These are phyloP conservation scores for Vanrija sp. DNA, from an alignment of 1,284 basidiomycete species.

Conservation along the genomic window DNA sequence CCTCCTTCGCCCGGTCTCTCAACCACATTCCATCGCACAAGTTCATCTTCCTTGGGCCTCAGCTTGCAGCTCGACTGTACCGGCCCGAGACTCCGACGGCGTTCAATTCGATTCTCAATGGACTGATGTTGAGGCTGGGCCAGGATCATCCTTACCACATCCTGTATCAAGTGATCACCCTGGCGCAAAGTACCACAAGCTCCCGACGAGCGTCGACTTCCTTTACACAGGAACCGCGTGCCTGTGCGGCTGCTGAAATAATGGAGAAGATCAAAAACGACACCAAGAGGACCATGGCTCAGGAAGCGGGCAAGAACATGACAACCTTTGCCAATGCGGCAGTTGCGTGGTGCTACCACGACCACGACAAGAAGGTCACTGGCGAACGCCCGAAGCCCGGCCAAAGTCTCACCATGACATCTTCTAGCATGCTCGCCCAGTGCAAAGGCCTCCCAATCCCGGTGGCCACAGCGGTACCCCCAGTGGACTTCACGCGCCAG, in stretches of 20 bases:
- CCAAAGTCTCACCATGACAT: not conserved
- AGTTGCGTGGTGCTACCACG: slow-evolving; percentile 60
- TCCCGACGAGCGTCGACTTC: not conserved
- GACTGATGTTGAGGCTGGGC: slow-evolving; percentile 70
- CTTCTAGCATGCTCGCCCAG: slow-evolving; percentile 5
- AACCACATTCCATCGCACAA: slow-evolving; percentile 75
- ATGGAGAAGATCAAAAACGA: slow-evolving; percentile 64
- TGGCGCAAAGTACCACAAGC: slow-evolving; percentile 29
- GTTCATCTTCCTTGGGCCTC: slow-evolving; percentile 84
- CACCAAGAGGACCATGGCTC: slow-evolving; percentile 62
- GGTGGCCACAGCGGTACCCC: slow-evolving; percentile 68
- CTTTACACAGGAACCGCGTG: slow-evolving; percentile 53
- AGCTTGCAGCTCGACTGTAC: slow-evolving; percentile 81
- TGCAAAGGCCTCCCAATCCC: slow-evolving; percentile 61
- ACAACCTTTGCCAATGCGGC: slow-evolving; percentile 68
- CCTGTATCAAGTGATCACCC: slow-evolving; percentile 81
- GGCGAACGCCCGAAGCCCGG: not conserved
- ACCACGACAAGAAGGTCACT: slow-evolving; percentile 15
- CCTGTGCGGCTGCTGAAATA: slow-evolving; percentile 65
- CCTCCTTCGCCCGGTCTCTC: slow-evolving; percentile 50
- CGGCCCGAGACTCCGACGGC: slow-evolving; percentile 45
- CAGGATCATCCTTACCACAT: slow-evolving; percentile 91
- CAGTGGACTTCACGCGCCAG: slow-evolving; percentile 65
- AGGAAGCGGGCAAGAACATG: slow-evolving; percentile 55
- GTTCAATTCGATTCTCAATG: slow-evolving; percentile 64